Evolutionary conservation across 345 rosid species (phyloP).

Genomic region (Cardiospermum halicacabum): DNA sequence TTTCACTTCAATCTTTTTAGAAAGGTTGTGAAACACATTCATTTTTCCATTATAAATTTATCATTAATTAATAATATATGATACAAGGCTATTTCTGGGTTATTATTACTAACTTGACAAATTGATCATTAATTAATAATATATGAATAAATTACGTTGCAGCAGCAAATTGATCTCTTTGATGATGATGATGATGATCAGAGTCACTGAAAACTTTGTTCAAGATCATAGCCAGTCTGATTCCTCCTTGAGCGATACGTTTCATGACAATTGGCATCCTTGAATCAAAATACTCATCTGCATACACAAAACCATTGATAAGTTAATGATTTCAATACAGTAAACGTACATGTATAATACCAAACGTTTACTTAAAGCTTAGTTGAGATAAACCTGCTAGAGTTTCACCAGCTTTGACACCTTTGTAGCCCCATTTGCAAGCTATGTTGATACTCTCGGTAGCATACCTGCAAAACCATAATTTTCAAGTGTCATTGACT

Average conservation of each 20-base stretch:
- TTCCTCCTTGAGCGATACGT: slow-evolving; percentile 89
- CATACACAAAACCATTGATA: neutral
- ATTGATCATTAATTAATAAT: no score
- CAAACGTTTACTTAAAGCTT: no score
- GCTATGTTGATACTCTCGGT: slow-evolving; percentile 74
- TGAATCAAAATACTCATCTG: slow-evolving; percentile 86
- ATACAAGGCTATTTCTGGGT: no score
- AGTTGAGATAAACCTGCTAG: slow-evolving; percentile 67
- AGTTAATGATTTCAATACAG: no score
- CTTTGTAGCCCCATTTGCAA: slow-evolving; percentile 92
- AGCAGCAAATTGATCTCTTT: slow-evolving; percentile 35
- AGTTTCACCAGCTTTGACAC: slow-evolving; percentile 60
- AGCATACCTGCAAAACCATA: slow-evolving; percentile 46
- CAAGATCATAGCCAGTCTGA: slow-evolving; percentile 82
- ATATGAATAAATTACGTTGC: no score
- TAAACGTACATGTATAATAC: no score
- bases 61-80: no score
- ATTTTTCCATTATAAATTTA: no score
- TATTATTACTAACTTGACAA: neutral
- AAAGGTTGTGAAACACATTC: no score
- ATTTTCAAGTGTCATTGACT: neutral
- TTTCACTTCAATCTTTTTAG: no score
- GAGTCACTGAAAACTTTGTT: slow-evolving; percentile 52
- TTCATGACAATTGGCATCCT: slow-evolving; percentile 89
- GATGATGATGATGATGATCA: no score